Conservation (phyloP, 2,329 filamentous ascomycete genomes). For the Aureobasidium sp. region DNA sequence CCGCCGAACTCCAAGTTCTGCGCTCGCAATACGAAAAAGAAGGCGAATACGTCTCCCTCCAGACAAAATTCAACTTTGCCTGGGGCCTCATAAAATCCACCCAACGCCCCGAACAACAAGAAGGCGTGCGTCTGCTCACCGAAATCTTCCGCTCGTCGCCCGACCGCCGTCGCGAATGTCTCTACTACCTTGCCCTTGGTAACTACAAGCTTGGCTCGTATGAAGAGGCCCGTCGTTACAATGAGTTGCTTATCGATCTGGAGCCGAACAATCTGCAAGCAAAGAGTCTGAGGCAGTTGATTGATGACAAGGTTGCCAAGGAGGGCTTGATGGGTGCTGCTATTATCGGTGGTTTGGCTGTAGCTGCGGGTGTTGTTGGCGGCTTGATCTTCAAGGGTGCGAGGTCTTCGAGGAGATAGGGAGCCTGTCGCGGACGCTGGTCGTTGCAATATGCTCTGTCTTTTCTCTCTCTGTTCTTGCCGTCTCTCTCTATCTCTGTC, state of each 20-base stretch:
- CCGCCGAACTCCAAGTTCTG: slow-evolving; percentile 84
- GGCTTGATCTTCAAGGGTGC: slow-evolving; percentile 75
- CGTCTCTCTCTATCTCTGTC: not conserved
- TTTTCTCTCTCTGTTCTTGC: not conserved
- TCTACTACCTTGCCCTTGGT: slow-evolving; percentile 94
- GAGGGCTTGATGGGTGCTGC: slow-evolving; percentile 91
- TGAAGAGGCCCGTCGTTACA: slow-evolving; percentile 87
- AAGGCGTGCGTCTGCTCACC: slow-evolving; percentile 84
- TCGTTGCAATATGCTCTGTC: not conserved
- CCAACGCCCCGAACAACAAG: slow-evolving; percentile 76
- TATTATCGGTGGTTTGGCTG: slow-evolving; percentile 85
- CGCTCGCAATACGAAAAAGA: slow-evolving; percentile 95
- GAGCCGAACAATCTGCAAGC: slow-evolving; percentile 90
- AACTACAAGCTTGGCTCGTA: slow-evolving; percentile 99
- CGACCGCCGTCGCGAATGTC: slow-evolving; percentile 90
- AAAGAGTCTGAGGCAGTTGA: slow-evolving; percentile 72
- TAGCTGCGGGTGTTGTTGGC: slow-evolving; percentile 87
- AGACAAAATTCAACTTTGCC: slow-evolving; percentile 99
- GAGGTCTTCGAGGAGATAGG: slow-evolving; percentile 4
- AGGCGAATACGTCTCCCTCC: slow-evolving; percentile 89
- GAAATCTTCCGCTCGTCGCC: slow-evolving; percentile 93
- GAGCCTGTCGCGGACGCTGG: not conserved
- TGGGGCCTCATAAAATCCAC: slow-evolving; percentile 97
- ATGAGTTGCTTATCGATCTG: slow-evolving; percentile 82
- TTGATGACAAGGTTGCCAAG: slow-evolving; percentile 92